Evolutionary conservation across 768 basidiomycete species (phyloP).

Genomic region (Amanita phalloides): DNA sequence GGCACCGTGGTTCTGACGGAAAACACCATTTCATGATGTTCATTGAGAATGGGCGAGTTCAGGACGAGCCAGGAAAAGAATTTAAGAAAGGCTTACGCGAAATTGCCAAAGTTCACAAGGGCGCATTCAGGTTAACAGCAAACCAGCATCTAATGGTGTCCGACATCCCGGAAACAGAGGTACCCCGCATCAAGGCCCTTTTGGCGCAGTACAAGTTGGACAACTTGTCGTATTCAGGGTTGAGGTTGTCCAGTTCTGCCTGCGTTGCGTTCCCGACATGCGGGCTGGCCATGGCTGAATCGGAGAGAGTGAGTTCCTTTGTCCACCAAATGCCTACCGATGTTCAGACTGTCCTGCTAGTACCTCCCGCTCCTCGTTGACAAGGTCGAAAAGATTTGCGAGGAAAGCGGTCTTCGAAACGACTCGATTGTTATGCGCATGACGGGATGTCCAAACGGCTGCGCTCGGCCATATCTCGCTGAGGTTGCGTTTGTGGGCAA

Average conservation of each 20-base stretch:
- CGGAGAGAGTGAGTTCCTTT: slow-evolving; percentile 33
- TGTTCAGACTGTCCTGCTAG: slow-evolving; percentile 21
- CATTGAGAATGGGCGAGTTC: slow-evolving; percentile 96
- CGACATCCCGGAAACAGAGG: slow-evolving; percentile 64
- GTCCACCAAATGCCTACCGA: neutral
- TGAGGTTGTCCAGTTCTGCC: slow-evolving; percentile 85
- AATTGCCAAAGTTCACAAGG: slow-evolving; percentile 92
- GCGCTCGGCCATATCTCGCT: slow-evolving; percentile 88
- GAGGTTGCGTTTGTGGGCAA: slow-evolving; percentile 97
- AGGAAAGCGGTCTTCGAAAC: slow-evolving; percentile 85
- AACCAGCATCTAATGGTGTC: slow-evolving; percentile 93
- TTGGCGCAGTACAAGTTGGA: slow-evolving; percentile 84
- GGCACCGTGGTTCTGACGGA: slow-evolving; percentile 82
- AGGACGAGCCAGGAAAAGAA: slow-evolving; percentile 81
- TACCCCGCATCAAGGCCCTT: slow-evolving; percentile 68
- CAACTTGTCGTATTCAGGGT: slow-evolving; percentile 65
- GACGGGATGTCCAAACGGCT: slow-evolving; percentile 95
- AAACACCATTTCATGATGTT: slow-evolving; percentile 88
- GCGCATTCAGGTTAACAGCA: slow-evolving; percentile 84
- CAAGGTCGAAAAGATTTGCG: slow-evolving; percentile 92
- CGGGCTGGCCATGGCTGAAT: slow-evolving; percentile 45
- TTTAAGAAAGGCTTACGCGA: slow-evolving; percentile 91
- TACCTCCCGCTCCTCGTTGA: slow-evolving; percentile 89
- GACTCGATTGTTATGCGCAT: slow-evolving; percentile 98
- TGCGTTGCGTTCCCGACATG: slow-evolving; percentile 98